Percentiles rank a stretch among this genome's conserved stretches.
phyloP scores from a whole-genome alignment of 345 rosid species.

The Odontarrhena argentea region DNA sequence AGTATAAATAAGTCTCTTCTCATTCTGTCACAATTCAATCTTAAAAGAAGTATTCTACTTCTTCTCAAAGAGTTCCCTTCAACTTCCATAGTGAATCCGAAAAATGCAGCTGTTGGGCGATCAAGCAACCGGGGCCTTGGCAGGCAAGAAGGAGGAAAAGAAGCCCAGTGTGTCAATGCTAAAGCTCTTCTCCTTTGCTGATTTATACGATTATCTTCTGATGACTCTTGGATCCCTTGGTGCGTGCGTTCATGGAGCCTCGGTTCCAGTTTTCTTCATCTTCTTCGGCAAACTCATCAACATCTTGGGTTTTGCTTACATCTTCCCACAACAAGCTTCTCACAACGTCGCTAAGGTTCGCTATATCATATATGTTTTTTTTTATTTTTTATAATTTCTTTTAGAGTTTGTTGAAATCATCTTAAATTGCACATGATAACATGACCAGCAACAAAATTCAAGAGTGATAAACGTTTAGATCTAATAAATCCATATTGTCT shows the following conservation, averaged over 20 bases:
- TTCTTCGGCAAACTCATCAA: slow-evolving; percentile 91
- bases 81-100: background rate
- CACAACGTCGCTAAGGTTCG: slow-evolving; percentile 86
- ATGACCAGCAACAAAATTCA: background rate
- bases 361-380: background rate
- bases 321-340: slow-evolving; percentile 84
- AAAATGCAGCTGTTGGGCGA: slow-evolving; percentile 35
- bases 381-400: background rate
- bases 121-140: slow-evolving; percentile 18
- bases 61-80: slow-evolving; percentile 1
- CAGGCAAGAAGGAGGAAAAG: slow-evolving; percentile 19
- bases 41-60: background rate
- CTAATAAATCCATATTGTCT: background rate
- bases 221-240: slow-evolving; percentile 86
- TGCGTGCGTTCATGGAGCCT: slow-evolving; percentile 84
- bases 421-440: background rate
- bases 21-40: background rate
- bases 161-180: slow-evolving; percentile 55
- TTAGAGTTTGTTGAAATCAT: no score
- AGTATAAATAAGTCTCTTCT: background rate
- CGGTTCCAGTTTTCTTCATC: slow-evolving; percentile 93
- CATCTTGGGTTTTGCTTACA: slow-evolving; percentile 79
- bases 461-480: background rate
- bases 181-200: slow-evolving; percentile 84
- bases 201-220: slow-evolving; percentile 63